A percentile compares a stretch with the other conserved stretches of the same genome.
Evolutionary conservation across 2,329 filamentous ascomycete genomes (phyloP).

Genomic region (Bipolaris victoriae): DNA sequence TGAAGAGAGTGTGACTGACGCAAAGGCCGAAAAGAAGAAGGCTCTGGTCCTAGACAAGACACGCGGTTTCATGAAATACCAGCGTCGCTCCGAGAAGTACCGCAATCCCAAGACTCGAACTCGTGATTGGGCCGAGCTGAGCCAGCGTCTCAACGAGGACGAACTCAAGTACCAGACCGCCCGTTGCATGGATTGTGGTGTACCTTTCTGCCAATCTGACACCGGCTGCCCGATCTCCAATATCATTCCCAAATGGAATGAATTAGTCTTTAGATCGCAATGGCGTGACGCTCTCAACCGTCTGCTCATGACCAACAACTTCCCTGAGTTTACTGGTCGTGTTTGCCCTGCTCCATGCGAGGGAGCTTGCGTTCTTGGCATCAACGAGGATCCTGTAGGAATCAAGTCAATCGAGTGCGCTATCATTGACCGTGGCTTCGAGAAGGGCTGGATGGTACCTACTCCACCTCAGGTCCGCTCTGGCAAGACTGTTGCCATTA

Average conservation of each 20-base stretch:
- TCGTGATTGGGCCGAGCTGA: conserved; percentile 93
- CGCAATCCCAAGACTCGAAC: conserved; percentile 81
- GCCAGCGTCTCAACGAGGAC: conserved; percentile 84
- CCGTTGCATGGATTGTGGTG: conserved; percentile 98
- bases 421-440: conserved; percentile 96
- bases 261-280: conserved; percentile 67
- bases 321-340: conserved; percentile 96
- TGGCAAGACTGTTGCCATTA: conserved; percentile 85
- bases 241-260: conserved; percentile 97
- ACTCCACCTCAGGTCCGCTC: conserved; percentile 77
- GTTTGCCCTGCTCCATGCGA: conserved; percentile 97
- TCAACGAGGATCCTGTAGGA: conserved; percentile 95
- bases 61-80: conserved; percentile 96
- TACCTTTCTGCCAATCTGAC: conserved; percentile 97
- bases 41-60: conserved; percentile 97
- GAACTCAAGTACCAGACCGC: conserved; percentile 96
- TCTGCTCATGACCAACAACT: conserved; percentile 96
- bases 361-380: conserved; percentile 92
- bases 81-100: conserved; percentile 91
- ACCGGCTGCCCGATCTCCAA: conserved; percentile 95
- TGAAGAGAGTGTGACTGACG: conserved; percentile 87
- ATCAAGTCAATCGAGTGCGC: conserved; percentile 99
- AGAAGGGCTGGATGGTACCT: conserved; percentile 98
- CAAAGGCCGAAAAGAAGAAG: conserved; percentile 86
- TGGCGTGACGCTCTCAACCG: conserved; percentile 93